Evolutionary conservation across 192 early-diverging fungal species (phyloP).

Genomic region (Backusella parvicylindrica): DNA sequence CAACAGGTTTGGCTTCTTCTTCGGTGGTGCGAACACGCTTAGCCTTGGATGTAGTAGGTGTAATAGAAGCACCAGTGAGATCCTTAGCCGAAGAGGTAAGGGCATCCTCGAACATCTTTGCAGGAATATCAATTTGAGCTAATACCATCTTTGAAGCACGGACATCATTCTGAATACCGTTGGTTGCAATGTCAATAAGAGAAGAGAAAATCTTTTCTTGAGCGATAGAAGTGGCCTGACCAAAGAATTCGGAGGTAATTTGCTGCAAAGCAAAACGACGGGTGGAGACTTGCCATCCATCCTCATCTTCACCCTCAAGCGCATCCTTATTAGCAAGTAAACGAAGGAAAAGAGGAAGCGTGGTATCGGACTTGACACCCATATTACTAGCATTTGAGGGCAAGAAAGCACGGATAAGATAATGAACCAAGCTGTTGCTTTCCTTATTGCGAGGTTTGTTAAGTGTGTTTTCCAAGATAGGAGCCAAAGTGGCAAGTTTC

Average conservation of each 20-base stretch:
- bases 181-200: conserved; percentile 50
- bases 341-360: conserved; percentile 43
- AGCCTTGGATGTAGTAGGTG: background rate
- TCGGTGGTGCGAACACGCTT: conserved; percentile 15
- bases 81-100: conserved; percentile 1
- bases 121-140: conserved; percentile 32
- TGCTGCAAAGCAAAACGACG: conserved; percentile 44
- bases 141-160: conserved; percentile 45
- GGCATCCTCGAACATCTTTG: conserved; percentile 13
- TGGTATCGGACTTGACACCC: conserved; percentile 45
- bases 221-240: conserved; percentile 26
- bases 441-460: conserved; percentile 33
- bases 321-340: conserved; percentile 43
- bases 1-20: conserved; percentile 9
- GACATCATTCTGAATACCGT: conserved; percentile 46
- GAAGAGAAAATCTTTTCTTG: conserved; percentile 49
- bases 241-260: conserved; percentile 40
- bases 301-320: conserved; percentile 34
- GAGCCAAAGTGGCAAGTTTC: conserved; percentile 59
- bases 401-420: conserved; percentile 55
- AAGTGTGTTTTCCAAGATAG: conserved; percentile 52
- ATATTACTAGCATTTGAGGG: conserved; percentile 42
- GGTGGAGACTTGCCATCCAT: conserved; percentile 41
- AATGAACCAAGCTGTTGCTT: conserved; percentile 31
- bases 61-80: background rate